Evolutionary conservation across 441 rosid genomes (phyloP).

Genomic region (Erodium texanum): DNA sequence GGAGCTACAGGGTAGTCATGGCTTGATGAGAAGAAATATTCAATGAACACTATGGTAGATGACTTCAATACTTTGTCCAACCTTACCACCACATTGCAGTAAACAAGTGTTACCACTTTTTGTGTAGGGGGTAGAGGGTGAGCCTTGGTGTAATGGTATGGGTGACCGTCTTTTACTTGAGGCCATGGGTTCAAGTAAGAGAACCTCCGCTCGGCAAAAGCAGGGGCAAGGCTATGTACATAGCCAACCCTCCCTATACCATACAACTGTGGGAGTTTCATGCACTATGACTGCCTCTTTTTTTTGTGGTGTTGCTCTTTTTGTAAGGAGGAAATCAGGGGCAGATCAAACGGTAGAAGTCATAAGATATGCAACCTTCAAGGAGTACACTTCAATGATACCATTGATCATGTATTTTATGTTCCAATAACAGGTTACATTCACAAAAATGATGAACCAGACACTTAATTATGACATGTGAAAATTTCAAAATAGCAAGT

Average conservation of each 20-base stretch:
- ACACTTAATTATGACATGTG: not conserved
- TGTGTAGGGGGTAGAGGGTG: not conserved
- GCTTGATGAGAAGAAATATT: not conserved
- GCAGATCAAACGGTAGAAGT: not conserved
- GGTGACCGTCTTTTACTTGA: too few relatives aligned
- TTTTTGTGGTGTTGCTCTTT: too few relatives aligned
- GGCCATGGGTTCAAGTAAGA: too few relatives aligned
- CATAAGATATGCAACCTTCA: not conserved
- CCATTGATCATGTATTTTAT: not conserved
- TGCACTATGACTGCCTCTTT: too few relatives aligned
- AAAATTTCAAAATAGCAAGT: conserved; percentile 5
- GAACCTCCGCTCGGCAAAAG: too few relatives aligned
- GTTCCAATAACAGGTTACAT: not conserved
- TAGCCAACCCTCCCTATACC: too few relatives aligned
- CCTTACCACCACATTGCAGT: not conserved
- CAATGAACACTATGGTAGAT: not conserved
- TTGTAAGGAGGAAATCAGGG: too few relatives aligned
- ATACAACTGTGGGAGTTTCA: too few relatives aligned
- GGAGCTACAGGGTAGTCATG: too few relatives aligned
- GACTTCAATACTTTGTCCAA: not conserved
- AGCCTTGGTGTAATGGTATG: too few relatives aligned
- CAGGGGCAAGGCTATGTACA: too few relatives aligned
- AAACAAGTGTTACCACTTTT: not conserved
- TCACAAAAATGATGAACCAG: not conserved
- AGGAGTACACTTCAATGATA: not conserved